Percentiles rank a stretch among this genome's conserved stretches.
phyloP scores from a whole-genome alignment of 148 eudicot genomes.

The Salicornia ramosissima region DNA sequence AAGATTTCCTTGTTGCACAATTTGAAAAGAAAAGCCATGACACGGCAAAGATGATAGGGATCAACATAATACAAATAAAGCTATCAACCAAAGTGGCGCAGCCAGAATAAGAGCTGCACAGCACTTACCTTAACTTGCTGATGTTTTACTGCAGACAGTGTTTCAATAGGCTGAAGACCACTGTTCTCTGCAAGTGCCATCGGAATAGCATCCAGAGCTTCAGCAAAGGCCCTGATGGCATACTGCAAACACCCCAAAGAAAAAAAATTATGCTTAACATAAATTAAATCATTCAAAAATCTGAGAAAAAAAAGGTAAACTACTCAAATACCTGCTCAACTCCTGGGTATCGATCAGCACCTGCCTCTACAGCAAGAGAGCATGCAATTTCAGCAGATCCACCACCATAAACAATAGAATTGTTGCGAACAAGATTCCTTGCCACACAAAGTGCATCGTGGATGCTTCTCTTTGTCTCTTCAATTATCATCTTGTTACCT shows the following conservation, averaged over 20 bases:
- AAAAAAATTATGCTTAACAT: background rate
- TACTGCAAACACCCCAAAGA: slow-evolving; percentile 54
- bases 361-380: slow-evolving; percentile 89
- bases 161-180: slow-evolving; percentile 95
- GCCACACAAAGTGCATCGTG: slow-evolving; percentile 94
- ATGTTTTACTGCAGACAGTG: slow-evolving; percentile 83
- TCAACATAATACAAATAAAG: too few relatives aligned
- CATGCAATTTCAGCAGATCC: slow-evolving; percentile 87
- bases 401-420: slow-evolving; percentile 89
- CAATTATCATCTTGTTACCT: slow-evolving; percentile 99
- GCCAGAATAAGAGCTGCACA: background rate
- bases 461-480: slow-evolving; percentile 93
- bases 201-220: slow-evolving; percentile 88
- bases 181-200: slow-evolving; percentile 98
- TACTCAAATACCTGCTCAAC: slow-evolving; percentile 65
- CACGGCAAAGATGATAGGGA: too few relatives aligned
- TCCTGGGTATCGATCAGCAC: slow-evolving; percentile 84
- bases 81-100: background rate
- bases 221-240: slow-evolving; percentile 95
- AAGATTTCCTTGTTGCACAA: background rate
- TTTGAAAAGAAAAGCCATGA: background rate
- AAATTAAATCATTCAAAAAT: background rate
- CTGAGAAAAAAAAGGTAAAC: background rate
- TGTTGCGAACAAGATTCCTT: slow-evolving; percentile 83
- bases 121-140: slow-evolving; percentile 85